Percentiles rank a stretch among this genome's conserved stretches.
phyloP scores from a whole-genome alignment of 1,284 basidiomycete genomes.

The Veloboletus limbatus region DNA sequence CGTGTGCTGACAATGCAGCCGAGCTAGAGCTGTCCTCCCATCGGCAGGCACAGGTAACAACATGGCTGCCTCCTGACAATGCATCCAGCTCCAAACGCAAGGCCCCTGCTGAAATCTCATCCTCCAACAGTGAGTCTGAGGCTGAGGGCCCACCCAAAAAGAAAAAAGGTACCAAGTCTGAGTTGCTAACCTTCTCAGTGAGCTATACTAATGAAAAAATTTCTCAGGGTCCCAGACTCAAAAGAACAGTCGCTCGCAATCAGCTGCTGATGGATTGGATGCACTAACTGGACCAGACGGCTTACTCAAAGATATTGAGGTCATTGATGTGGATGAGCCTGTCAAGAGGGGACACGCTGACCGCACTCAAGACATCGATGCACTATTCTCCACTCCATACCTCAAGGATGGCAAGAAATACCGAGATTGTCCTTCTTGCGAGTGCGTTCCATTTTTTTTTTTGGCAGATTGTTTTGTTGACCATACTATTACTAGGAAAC shows the following conservation, averaged over 20 bases:
- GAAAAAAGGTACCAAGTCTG: conserved; percentile 1
- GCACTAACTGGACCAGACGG: background rate
- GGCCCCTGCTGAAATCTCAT: too few species aligned
- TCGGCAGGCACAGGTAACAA: too few species aligned
- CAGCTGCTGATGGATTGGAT: too few species aligned
- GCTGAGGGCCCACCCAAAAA: background rate
- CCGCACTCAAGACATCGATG: background rate
- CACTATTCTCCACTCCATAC: background rate
- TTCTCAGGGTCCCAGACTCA: too few species aligned
- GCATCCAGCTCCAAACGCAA: background rate
- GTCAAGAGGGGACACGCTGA: background rate
- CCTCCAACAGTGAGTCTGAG: background rate
- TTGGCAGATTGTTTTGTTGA: too few species aligned
- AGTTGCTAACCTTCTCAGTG: too few species aligned
- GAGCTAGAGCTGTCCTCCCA: conserved; percentile 2
- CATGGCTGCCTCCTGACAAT: background rate
- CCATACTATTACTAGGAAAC: too few species aligned
- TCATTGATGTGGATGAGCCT: background rate
- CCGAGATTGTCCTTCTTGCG: background rate
- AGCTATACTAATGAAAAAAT: too few species aligned
- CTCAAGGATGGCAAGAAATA: background rate
- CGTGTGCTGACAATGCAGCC: conserved; percentile 1
- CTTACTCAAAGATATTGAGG: background rate
- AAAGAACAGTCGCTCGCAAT: too few species aligned
- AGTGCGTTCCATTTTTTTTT: background rate